Percentiles rank a stretch among this genome's conserved stretches.
Conservation (phyloP, 495 filamentous ascomycete genomes). For the Viridothelium virens region DNA sequence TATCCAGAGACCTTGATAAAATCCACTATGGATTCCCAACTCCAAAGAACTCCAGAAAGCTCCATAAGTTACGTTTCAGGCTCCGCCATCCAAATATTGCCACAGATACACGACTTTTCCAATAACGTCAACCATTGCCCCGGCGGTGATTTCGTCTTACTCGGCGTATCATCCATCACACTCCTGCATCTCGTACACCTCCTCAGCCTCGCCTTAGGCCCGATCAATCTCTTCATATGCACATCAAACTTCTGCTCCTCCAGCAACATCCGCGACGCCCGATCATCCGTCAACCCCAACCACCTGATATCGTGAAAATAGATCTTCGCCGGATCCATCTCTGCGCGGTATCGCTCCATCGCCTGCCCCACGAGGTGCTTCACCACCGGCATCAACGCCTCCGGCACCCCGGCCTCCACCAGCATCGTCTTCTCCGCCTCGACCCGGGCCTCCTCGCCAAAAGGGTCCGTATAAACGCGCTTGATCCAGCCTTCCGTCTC, state of each 20-base stretch:
- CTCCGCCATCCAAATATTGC: slow-evolving; percentile 13
- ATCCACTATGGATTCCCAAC: background rate
- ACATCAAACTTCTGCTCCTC: slow-evolving; percentile 15
- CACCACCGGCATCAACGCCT: slow-evolving; percentile 25
- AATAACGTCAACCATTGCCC: slow-evolving; percentile 46
- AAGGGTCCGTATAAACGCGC: background rate
- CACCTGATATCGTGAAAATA: slow-evolving; percentile 26
- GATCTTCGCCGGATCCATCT: slow-evolving; percentile 18
- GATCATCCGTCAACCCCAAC: slow-evolving; percentile 24
- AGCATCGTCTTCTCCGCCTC: slow-evolving; percentile 27
- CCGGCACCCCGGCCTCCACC: slow-evolving; percentile 22
- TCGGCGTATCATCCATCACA: slow-evolving; percentile 54
- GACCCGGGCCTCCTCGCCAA: slow-evolving; percentile 19
- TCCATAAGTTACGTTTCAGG: background rate
- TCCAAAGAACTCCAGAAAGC: background rate
- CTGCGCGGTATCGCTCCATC: slow-evolving; percentile 18
- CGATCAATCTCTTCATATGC: slow-evolving; percentile 21
- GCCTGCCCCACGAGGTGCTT: slow-evolving; percentile 16
- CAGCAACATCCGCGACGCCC: slow-evolving; percentile 15
- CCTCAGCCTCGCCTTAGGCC: slow-evolving; percentile 29
- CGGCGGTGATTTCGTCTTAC: slow-evolving; percentile 27
- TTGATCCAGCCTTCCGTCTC: background rate
- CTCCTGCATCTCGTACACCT: slow-evolving; percentile 52
- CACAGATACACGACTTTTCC: slow-evolving; percentile 45
- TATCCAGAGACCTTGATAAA: background rate